Conservation (phyloP, 2,329 filamentous ascomycete species). For the Alternaria incomplexa region DNA sequence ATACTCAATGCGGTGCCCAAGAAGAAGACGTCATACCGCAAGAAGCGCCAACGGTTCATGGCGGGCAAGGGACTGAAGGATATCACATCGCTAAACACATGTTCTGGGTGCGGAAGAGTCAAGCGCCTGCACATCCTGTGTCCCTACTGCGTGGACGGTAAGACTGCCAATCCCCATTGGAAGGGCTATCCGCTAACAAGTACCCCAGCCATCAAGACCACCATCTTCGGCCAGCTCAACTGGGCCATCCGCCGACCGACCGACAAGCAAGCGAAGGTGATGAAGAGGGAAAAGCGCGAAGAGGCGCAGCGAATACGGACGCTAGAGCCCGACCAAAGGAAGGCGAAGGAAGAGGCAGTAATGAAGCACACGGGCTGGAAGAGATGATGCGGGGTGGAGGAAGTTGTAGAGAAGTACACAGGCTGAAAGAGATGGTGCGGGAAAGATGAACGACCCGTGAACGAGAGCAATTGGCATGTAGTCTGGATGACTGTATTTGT, state of each 20-base stretch:
- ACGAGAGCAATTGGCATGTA: neutral
- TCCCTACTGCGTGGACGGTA: conserved; percentile 84
- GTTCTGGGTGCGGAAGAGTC: conserved; percentile 82
- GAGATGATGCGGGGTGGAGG: conserved; percentile 8
- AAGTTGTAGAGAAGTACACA: conserved; percentile 20
- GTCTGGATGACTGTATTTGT: neutral
- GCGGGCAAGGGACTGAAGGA: conserved; percentile 95
- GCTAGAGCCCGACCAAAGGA: conserved; percentile 27
- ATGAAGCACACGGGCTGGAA: conserved; percentile 39
- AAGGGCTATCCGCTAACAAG: conserved; percentile 8
- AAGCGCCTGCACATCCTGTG: conserved; percentile 92
- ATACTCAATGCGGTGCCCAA: conserved; percentile 93
- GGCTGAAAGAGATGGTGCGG: conserved; percentile 30
- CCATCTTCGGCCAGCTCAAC: conserved; percentile 39
- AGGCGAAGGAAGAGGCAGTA: conserved; percentile 34
- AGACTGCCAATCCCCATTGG: conserved; percentile 32
- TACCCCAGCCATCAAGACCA: conserved; percentile 41
- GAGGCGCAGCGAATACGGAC: conserved; percentile 21
- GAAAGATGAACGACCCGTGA: neutral
- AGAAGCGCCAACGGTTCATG: conserved; percentile 91
- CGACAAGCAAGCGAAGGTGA: conserved; percentile 39
- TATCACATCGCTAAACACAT: conserved; percentile 83
- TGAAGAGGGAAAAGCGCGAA: conserved; percentile 27
- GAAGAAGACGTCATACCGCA: conserved; percentile 98
- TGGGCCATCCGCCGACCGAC: conserved; percentile 36